Evolutionary conservation across 495 filamentous ascomycete genomes (phyloP), one percentile per base, ranked within the genome.

Genomic region (Penicillium argentinense): DNA sequence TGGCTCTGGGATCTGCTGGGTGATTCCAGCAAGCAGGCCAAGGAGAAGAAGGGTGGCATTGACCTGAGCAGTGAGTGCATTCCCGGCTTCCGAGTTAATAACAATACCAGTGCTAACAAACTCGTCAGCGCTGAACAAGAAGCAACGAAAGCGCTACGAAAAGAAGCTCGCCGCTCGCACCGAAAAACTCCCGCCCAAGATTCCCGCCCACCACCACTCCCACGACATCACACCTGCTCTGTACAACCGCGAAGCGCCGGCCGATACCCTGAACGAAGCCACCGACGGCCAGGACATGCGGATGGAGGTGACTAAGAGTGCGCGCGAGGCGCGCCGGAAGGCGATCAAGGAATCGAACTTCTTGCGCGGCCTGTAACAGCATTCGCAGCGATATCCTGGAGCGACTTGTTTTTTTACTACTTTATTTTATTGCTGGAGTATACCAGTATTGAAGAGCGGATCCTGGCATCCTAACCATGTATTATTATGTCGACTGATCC

Each of bases 341-440:
- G 77, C 73, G 55, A 97, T 98, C 56, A 93, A 92, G 76, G 93
- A 97, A 73, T 76, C 58, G 45, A 98, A 98, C 73, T 98, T 93
- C 79, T 79, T 98, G 73, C 86, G 84, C 74, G 78, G 82, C 13
- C 86, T 95, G 80, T 83, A 78, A 66, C 9, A 12, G 18, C 28
- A 21, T 44, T 44, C 16, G 41, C 22, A 36, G 33, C 14, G 21
- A 9, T 21, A 29, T 22, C 14, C 27, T 44, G 17, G 28, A 44
- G 41, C 41, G 41, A 25, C 23, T 44, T 36, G 33, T 36, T 8
- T 36, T 36, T 36, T 36, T 36, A 21, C n/a, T n/a, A n/a, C n/a
- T n/a, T n/a, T n/a, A n/a, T n/a, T n/a, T n/a, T n/a, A n/a, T n/a
- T n/a, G n/a, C n/a, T n/a, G n/a, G n/a, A n/a, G n/a, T n/a, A n/a